phyloP scores from a whole-genome alignment of 805 yeast species.

The Debaryomyces maramus region DNA sequence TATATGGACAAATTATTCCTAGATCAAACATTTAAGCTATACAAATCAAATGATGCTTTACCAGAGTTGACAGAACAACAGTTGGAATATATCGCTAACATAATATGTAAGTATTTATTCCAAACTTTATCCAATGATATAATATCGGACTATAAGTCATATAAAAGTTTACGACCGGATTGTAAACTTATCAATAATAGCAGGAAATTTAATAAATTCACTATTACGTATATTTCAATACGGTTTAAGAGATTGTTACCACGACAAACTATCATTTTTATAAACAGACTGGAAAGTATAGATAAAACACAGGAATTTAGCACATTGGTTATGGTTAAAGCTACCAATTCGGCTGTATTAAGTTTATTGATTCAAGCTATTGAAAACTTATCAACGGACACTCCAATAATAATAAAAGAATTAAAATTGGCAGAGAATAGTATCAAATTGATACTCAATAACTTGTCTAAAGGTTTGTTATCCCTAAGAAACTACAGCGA shows the following conservation, averaged over 20 bases:
- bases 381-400: slow-evolving; percentile 7
- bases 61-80: slow-evolving; percentile 7
- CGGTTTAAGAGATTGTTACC: slow-evolving; percentile 7
- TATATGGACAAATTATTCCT: slow-evolving; percentile 9
- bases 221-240: neutral
- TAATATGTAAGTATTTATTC: neutral
- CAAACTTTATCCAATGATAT: slow-evolving; percentile 4
- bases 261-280: slow-evolving; percentile 12
- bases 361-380: slow-evolving; percentile 5
- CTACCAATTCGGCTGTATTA: slow-evolving; percentile 4
- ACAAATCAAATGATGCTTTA: slow-evolving; percentile 14
- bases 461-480: slow-evolving; percentile 1
- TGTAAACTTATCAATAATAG: slow-evolving; percentile 8
- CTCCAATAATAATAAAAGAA: slow-evolving; percentile 12
- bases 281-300: slow-evolving; percentile 4
- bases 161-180: slow-evolving; percentile 11
- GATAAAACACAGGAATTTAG: slow-evolving; percentile 6
- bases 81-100: slow-evolving; percentile 6
- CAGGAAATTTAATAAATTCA: neutral
- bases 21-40: slow-evolving; percentile 19
- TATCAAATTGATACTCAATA: slow-evolving; percentile 8
- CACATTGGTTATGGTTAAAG: slow-evolving; percentile 11
- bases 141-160: slow-evolving; percentile 10
- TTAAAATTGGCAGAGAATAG: slow-evolving; percentile 6
- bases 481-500: neutral